Evolutionary conservation across 2,329 filamentous ascomycete species (phyloP).

Genomic region (Epichloe festucae): DNA sequence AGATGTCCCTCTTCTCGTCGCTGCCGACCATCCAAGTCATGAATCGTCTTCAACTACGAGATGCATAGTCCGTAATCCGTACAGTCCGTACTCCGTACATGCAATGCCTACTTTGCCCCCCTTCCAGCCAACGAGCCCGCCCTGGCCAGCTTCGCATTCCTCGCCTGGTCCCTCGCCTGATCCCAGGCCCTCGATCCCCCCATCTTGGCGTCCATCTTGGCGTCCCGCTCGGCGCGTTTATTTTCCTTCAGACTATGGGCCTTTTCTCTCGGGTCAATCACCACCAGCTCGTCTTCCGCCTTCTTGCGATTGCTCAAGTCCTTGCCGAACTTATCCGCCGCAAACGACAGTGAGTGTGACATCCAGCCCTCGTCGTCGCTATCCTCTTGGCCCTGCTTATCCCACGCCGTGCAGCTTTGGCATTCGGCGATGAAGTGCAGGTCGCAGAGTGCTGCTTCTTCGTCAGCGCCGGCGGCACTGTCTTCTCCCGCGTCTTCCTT

Average conservation of each 20-base stretch:
- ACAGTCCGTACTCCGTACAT: neutral
- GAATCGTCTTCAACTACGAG: too few species aligned
- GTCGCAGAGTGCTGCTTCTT: slow-evolving; percentile 72
- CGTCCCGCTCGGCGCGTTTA: slow-evolving; percentile 46
- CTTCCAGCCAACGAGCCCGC: slow-evolving; percentile 40
- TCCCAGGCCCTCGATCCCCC: slow-evolving; percentile 45
- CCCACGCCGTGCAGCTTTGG: slow-evolving; percentile 81
- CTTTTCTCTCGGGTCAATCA: slow-evolving; percentile 84
- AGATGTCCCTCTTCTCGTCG: too few species aligned
- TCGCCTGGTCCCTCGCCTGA: slow-evolving; percentile 29
- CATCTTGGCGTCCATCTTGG: slow-evolving; percentile 24
- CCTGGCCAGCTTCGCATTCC: slow-evolving; percentile 43
- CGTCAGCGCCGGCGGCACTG: slow-evolving; percentile 26
- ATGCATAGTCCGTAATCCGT: neutral
- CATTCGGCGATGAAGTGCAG: slow-evolving; percentile 94
- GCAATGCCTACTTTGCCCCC: slow-evolving; percentile 36
- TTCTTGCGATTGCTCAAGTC: slow-evolving; percentile 83
- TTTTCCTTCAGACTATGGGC: slow-evolving; percentile 58
- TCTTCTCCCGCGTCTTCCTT: slow-evolving; percentile 17
- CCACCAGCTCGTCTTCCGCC: slow-evolving; percentile 79
- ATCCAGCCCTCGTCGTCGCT: slow-evolving; percentile 66
- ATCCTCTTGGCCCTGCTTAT: slow-evolving; percentile 47
- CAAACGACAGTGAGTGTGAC: slow-evolving; percentile 72
- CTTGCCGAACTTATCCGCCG: slow-evolving; percentile 81
- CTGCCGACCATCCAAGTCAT: too few species aligned